Evolutionary conservation across 2,329 filamentous ascomycete genomes (phyloP), one percentile per base, ranked within the genome.

Genomic region (Tetracladium maxilliforme): DNA sequence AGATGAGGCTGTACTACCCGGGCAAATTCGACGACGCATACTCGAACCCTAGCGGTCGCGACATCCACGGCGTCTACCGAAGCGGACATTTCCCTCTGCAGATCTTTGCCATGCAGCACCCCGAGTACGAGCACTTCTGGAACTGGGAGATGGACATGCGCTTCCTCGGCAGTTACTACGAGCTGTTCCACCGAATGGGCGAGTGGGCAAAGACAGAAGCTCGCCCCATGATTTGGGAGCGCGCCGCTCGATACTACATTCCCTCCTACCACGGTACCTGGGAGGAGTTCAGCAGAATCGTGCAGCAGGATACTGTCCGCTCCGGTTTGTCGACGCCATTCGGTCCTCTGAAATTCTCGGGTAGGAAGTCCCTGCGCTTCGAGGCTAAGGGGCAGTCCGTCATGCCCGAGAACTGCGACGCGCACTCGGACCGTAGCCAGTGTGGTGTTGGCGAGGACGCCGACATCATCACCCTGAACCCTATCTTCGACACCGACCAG

Each of bases 1-100:
- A 87, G 48, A 87, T 92, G 79, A 62, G 64, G 29, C 61, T 86
- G 28, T 72, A 82, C 47, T 92, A 92, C 42, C 48, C 64, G 31
- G 68, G 68, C 3, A 65, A 70, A 20, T 75, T 84, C n/a, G 73
- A 77, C 37, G 69, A 74, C 22, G 67, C 73, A 2, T 70, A 74
- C 39, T 56, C 63, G 27, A 67, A 69, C 41, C 64, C 63, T 6
- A 60, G 58, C 29, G 51, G 64, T 34, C 58, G 54, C 10, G 63
- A 69, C 26, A 59, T 80, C 15, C 73, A 77, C 24, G 72, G 77
- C 3, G 73, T 81, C 24, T 79, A 79, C 4, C 66, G 78, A 24
- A 67, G 64, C 18, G 58, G 66, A 3, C 69, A 76, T 39, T 56
- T 74, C 41, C 59, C 71, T 1, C 52, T 77, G 10, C 70, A 77